A percentile compares a stretch with the other conserved stretches of the same genome.
Conservation (phyloP, 805 yeast species). For the Saccharomycopsis fermentans region DNA sequence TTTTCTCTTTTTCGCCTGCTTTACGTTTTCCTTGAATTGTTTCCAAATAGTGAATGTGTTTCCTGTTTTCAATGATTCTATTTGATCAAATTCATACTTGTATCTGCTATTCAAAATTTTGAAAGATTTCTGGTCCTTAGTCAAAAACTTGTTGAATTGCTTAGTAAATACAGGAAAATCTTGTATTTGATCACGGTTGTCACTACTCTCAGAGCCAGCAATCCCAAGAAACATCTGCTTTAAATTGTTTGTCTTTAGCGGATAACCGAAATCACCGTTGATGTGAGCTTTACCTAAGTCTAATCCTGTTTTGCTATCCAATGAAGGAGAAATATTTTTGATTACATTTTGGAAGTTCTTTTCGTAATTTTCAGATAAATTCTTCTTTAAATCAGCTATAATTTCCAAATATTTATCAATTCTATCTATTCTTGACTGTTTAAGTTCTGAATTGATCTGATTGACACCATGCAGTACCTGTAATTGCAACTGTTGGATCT, state of each 20-base stretch:
- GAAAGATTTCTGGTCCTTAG: not conserved
- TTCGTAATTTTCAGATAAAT: not conserved
- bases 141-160: not conserved
- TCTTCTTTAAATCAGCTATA: not conserved
- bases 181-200: not conserved
- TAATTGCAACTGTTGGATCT: not conserved
- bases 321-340: not conserved
- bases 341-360: not conserved
- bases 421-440: constrained; percentile 2
- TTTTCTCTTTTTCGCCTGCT: not conserved
- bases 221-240: not conserved
- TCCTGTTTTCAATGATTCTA: constrained; percentile 1
- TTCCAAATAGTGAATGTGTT: constrained; percentile 7
- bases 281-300: not conserved
- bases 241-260: not conserved
- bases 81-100: constrained; percentile 5
- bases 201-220: not conserved
- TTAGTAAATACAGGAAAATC: constrained; percentile 5
- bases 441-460: constrained; percentile 4
- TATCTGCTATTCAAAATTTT: not conserved
- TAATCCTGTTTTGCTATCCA: not conserved
- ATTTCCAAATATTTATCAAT: constrained; percentile 4
- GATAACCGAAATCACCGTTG: not conserved
- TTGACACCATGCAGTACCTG: not conserved
- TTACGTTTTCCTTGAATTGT: constrained; percentile 1